Evolutionary conservation across 2,329 filamentous ascomycete genomes (phyloP).

Genomic region (Diaporthe helianthi): DNA sequence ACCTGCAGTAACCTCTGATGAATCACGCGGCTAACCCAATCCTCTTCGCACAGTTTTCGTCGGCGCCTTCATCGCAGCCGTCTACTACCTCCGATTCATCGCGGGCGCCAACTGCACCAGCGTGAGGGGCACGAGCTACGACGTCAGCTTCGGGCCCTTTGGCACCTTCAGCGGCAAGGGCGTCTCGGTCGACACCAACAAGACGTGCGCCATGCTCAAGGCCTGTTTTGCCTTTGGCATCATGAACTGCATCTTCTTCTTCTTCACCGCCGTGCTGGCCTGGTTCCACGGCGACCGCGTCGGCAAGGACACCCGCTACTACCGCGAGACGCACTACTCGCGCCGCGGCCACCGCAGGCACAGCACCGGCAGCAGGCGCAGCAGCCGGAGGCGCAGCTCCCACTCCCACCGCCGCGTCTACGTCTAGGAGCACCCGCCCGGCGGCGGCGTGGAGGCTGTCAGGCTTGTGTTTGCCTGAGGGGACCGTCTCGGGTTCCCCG

Average conservation of each 20-base stretch:
- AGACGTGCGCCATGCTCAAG: conserved; percentile 92
- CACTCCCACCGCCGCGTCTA: conserved; percentile 61
- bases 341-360: conserved; percentile 53
- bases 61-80: conserved; percentile 68
- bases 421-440: conserved; percentile 45
- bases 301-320: conserved; percentile 35
- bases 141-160: conserved; percentile 67
- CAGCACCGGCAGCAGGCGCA: conserved; percentile 50
- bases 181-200: conserved; percentile 66
- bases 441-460: neutral
- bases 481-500: neutral
- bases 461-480: conserved; percentile 1
- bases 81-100: conserved; percentile 67
- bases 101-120: conserved; percentile 70
- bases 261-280: conserved; percentile 76
- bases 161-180: conserved; percentile 60
- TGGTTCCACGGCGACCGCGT: conserved; percentile 58
- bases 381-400: conserved; percentile 48
- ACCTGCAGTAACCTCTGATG: neutral
- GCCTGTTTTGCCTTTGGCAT: conserved; percentile 88
- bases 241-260: conserved; percentile 85
- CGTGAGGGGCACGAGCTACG: conserved; percentile 60
- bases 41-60: conserved; percentile 52
- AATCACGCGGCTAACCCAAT: neutral
- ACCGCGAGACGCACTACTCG: conserved; percentile 58